phyloP scores from a whole-genome alignment of 2,329 filamentous ascomycete genomes.

The Tetracladium maxilliforme region DNA sequence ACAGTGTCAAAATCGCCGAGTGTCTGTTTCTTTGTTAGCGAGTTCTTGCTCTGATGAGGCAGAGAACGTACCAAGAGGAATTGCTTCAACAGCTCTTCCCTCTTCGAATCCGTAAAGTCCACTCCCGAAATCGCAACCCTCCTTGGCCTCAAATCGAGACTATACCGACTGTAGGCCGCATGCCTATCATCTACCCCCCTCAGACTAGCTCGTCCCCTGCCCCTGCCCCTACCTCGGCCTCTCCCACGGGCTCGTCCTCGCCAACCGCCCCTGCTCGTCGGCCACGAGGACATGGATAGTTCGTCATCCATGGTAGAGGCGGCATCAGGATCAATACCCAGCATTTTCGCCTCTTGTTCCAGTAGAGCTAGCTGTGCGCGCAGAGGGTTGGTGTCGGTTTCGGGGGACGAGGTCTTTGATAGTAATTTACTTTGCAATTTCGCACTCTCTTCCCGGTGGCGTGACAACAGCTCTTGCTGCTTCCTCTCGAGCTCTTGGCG shows the following conservation, averaged over 20 bases:
- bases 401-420: constrained; percentile 26
- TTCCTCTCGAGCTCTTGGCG: constrained; percentile 50
- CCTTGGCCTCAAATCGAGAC: constrained; percentile 63
- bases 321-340: constrained; percentile 50
- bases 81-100: constrained; percentile 56
- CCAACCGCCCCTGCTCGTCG: constrained; percentile 20
- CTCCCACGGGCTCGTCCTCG: constrained; percentile 22
- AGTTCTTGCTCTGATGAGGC: not conserved
- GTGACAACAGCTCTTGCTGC: constrained; percentile 43
- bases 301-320: constrained; percentile 25
- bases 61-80: constrained; percentile 46
- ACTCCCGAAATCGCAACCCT: constrained; percentile 49
- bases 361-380: constrained; percentile 58
- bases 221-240: constrained; percentile 20
- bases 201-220: constrained; percentile 24
- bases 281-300: too few species aligned
- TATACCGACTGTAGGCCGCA: constrained; percentile 34
- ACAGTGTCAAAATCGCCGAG: too few species aligned
- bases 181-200: too few species aligned
- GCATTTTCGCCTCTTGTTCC: constrained; percentile 54
- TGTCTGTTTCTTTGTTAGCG: constrained; percentile 1
- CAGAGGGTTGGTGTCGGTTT: constrained; percentile 44
- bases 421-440: constrained; percentile 47
- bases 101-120: constrained; percentile 44
- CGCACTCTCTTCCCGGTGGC: constrained; percentile 49